These are phyloP conservation scores for Straminergon stramineum DNA, from an alignment of 225 moss, liverwort and hornwort genomes.

Conservation along the genomic window DNA sequence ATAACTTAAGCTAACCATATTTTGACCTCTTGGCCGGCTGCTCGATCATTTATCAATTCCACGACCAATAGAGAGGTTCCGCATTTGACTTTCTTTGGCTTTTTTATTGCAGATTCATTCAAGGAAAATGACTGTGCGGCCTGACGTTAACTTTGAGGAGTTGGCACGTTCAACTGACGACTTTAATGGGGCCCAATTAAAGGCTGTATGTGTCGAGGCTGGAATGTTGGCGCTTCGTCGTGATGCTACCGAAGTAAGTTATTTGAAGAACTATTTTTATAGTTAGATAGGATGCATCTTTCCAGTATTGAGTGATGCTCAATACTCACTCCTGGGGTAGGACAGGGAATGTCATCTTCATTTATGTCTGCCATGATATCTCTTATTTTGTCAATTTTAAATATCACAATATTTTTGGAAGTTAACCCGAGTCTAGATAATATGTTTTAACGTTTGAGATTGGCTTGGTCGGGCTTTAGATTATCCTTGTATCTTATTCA, in stretches of 20 bases:
- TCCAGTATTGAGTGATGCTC: neutral
- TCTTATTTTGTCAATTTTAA: neutral
- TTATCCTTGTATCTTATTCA: neutral
- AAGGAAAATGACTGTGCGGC: constrained; percentile 75
- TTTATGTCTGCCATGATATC: neutral
- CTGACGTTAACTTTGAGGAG: constrained; percentile 90
- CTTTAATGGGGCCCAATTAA: constrained; percentile 86
- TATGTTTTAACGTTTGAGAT: neutral
- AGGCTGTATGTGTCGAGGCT: constrained; percentile 94
- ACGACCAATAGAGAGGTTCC: neutral
- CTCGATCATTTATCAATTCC: neutral
- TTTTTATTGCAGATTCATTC: constrained; percentile 65
- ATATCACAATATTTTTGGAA: neutral
- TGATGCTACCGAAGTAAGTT: constrained; percentile 82
- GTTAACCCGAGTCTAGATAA: neutral
- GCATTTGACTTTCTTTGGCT: neutral
- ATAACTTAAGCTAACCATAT: neutral
- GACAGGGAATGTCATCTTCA: neutral
- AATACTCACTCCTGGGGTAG: neutral
- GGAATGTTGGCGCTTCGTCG: constrained; percentile 95
- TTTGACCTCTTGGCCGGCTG: neutral
- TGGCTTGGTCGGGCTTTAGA: neutral
- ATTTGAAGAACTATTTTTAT: neutral
- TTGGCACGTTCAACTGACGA: constrained; percentile 89
- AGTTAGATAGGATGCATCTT: neutral